Evolutionary conservation across 2,329 filamentous ascomycete species (phyloP).

Genomic region (Colletotrichum liaoningense): DNA sequence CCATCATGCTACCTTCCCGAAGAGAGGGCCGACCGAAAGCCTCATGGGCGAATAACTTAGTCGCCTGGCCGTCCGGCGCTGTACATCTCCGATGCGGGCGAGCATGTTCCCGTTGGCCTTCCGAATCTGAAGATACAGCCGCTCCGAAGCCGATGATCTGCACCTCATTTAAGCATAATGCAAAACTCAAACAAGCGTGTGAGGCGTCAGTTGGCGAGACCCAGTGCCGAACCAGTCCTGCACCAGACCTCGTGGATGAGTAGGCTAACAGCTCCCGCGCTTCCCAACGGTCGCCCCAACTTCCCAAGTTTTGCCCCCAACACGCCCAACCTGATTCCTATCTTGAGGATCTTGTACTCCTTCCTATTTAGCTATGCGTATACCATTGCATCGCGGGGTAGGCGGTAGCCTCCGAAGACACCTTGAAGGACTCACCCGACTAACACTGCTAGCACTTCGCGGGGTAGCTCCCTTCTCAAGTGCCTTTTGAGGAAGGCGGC

Average conservation of each 20-base stretch:
- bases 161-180: slow-evolving; percentile 4
- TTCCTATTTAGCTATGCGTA: slow-evolving; percentile 22
- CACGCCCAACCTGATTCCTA: background rate
- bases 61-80: background rate
- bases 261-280: background rate
- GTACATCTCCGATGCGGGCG: background rate
- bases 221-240: background rate
- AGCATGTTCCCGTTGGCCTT: slow-evolving; percentile 12
- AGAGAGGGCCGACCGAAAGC: slow-evolving; percentile 4
- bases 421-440: background rate
- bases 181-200: background rate
- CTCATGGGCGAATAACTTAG: background rate
- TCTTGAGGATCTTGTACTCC: slow-evolving; percentile 4
- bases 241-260: background rate
- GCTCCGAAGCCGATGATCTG: slow-evolving; percentile 3
- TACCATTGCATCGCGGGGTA: slow-evolving; percentile 17
- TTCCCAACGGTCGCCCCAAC: too few species aligned
- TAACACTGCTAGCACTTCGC: background rate
- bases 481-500: background rate
- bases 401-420: slow-evolving; percentile 3
- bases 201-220: background rate
- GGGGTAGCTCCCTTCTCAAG: background rate
- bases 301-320: too few species aligned
- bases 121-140: slow-evolving; percentile 22
- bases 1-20: slow-evolving; percentile 26